phyloP scores from a whole-genome alignment of 176 grass and related monocot species.

The Panicum miliaceum region DNA sequence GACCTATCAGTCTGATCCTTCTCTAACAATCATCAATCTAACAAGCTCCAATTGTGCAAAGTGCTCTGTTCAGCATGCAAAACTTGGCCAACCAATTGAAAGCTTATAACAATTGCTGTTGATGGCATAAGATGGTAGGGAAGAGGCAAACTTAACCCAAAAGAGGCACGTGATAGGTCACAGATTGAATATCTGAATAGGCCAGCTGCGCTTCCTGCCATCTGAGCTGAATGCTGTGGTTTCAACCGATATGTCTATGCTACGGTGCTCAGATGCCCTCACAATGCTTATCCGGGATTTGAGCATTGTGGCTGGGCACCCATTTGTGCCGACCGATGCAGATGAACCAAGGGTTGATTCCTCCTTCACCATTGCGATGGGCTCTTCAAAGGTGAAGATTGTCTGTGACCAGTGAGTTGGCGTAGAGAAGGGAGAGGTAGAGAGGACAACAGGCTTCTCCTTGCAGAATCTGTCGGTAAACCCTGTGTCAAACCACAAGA shows the following conservation, averaged over 20 bases:
- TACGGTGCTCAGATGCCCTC: slow-evolving; percentile 71
- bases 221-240: slow-evolving; percentile 53
- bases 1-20: not conserved
- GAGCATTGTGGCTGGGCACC: slow-evolving; percentile 53
- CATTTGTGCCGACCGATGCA: slow-evolving; percentile 57
- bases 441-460: slow-evolving; percentile 67
- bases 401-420: slow-evolving; percentile 93
- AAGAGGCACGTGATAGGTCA: slow-evolving; percentile 29
- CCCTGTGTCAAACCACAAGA: slow-evolving; percentile 85
- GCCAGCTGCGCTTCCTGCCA: slow-evolving; percentile 62
- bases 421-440: slow-evolving; percentile 80
- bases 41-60: not conserved
- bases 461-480: slow-evolving; percentile 92
- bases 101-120: not conserved
- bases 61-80: not conserved
- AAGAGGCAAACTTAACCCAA: not conserved
- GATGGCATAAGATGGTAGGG: not conserved
- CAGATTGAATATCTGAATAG: slow-evolving; percentile 87
- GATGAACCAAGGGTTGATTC: slow-evolving; percentile 27
- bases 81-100: not conserved
- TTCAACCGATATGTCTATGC: slow-evolving; percentile 84
- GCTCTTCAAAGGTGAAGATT: slow-evolving; percentile 83
- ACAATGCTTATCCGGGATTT: slow-evolving; percentile 78
- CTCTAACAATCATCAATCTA: not conserved
- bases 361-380: slow-evolving; percentile 57